A percentile compares a stretch with the other conserved stretches of the same genome.
Evolutionary conservation across 441 rosid genomes (phyloP).

Genomic region (Dalechampia spathulata): DNA sequence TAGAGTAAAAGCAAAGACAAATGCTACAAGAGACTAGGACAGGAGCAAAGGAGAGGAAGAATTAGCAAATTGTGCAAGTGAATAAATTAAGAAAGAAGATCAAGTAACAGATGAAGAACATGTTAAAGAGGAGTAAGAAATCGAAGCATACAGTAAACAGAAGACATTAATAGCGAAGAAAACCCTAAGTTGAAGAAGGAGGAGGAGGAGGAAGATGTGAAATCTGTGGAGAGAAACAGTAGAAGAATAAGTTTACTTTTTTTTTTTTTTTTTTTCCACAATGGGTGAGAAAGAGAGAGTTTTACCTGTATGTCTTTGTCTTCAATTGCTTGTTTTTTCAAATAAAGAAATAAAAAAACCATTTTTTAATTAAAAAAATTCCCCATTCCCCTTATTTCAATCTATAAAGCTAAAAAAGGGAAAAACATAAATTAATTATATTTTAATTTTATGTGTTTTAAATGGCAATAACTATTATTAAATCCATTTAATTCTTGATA

Average conservation of each 20-base stretch:
- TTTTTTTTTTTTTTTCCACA: constrained; percentile 11
- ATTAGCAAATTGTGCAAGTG: neutral
- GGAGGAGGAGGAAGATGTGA: constrained; percentile 8
- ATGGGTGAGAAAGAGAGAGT: constrained; percentile 7
- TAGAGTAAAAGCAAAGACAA: no score
- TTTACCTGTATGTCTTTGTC: constrained; percentile 19
- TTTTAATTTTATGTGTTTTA: no score
- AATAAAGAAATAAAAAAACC: no score
- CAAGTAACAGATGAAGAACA: neutral
- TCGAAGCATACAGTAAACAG: constrained; percentile 23
- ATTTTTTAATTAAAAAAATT: neutral
- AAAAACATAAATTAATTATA: no score
- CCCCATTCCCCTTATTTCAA: neutral
- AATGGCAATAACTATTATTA: no score
- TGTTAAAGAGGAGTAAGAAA: neutral
- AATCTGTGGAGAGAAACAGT: constrained; percentile 21
- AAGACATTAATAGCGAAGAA: neutral
- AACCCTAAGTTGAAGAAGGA: constrained; percentile 16
- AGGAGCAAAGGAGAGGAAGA: no score
- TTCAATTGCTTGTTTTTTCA: neutral
- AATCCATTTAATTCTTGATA: no score
- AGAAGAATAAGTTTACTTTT: constrained; percentile 7
- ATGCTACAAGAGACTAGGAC: neutral
- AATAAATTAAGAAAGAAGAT: neutral
- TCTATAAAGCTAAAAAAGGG: no score